Evolutionary conservation across 2,329 filamentous ascomycete species (phyloP).

Genomic region (Sarocladium kiliense): DNA sequence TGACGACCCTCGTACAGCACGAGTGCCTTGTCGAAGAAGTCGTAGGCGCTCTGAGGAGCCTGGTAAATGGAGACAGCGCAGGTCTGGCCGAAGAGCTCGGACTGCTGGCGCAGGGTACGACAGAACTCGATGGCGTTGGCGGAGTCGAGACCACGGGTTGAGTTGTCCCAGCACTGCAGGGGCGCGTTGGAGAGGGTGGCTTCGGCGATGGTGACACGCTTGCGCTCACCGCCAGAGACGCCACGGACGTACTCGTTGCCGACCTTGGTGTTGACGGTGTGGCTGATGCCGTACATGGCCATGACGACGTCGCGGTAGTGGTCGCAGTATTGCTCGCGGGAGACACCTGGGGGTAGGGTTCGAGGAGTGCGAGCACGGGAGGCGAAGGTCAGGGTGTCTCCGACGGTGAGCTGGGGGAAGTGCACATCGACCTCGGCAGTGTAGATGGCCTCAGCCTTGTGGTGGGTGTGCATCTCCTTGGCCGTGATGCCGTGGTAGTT

Average conservation of each 20-base stretch:
- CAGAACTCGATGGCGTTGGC: conserved; percentile 64
- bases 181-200: conserved; percentile 28
- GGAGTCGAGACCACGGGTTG: conserved; percentile 57
- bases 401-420: conserved; percentile 65
- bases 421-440: conserved; percentile 72
- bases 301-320: conserved; percentile 60
- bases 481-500: conserved; percentile 59
- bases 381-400: conserved; percentile 67
- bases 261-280: conserved; percentile 55
- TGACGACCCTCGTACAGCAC: conserved; percentile 63
- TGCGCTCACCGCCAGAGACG: conserved; percentile 52
- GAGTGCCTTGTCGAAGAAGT: conserved; percentile 56
- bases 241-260: conserved; percentile 57
- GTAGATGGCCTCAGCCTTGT: conserved; percentile 62
- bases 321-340: conserved; percentile 38
- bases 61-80: conserved; percentile 62
- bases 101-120: conserved; percentile 53
- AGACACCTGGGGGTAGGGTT: conserved; percentile 47
- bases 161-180: conserved; percentile 68
- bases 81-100: conserved; percentile 52
- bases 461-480: conserved; percentile 51
- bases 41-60: conserved; percentile 38
- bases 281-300: conserved; percentile 54
- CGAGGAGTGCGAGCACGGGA: conserved; percentile 57
- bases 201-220: conserved; percentile 32